These are phyloP conservation scores for Panicum virgatum DNA, from an alignment of 202 grass and related monocot genomes.

Conservation along the genomic window DNA sequence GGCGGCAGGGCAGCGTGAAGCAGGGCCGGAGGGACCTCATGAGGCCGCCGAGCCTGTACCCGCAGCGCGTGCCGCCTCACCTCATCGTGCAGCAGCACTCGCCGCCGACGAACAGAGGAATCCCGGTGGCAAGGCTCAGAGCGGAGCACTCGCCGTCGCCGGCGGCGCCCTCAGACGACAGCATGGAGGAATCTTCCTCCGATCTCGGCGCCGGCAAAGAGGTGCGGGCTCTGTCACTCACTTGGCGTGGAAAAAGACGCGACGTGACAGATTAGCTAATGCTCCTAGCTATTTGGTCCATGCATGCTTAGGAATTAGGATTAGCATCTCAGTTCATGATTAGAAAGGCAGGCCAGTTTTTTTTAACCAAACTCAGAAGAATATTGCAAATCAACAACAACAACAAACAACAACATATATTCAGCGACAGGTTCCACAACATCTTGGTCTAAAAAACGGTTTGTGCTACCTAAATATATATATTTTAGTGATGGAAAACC, in stretches of 20 bases:
- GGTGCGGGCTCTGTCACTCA: slow-evolving; percentile 33
- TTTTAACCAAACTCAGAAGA: no score
- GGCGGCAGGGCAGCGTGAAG: slow-evolving; percentile 39
- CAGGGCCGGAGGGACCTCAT: slow-evolving; percentile 34
- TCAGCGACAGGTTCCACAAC: neutral
- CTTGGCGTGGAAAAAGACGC: neutral
- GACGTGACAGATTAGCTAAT: no score
- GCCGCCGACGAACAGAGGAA: slow-evolving; percentile 16
- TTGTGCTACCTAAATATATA: neutral
- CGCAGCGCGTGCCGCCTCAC: slow-evolving; percentile 65
- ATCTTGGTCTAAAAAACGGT: neutral
- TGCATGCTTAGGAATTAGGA: no score
- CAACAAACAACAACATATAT: neutral
- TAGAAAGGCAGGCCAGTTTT: no score
- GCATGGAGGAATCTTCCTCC: slow-evolving; percentile 45
- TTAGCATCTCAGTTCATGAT: no score
- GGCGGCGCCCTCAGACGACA: slow-evolving; percentile 41
- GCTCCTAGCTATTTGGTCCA: no score
- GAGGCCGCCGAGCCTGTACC: slow-evolving; percentile 59
- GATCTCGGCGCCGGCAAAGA: slow-evolving; percentile 39
- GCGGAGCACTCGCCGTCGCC: neutral
- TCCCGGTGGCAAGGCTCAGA: slow-evolving; percentile 24
- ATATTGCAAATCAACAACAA: no score
- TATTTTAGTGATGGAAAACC: neutral
- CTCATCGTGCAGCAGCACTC: slow-evolving; percentile 48